phyloP scores from a whole-genome alignment of 148 eudicot species.

The Diospyros kaki region DNA sequence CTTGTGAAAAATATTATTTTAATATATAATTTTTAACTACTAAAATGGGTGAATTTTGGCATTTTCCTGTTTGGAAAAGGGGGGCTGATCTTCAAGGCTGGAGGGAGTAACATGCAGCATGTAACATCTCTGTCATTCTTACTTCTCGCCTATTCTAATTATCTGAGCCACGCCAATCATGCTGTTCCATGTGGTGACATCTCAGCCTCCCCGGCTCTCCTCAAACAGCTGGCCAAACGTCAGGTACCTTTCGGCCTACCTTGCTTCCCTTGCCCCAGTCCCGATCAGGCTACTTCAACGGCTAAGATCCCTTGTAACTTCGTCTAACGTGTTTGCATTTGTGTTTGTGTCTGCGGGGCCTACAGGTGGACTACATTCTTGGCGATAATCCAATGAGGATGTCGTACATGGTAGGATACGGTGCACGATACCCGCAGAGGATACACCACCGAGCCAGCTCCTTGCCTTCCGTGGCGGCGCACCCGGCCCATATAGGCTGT shows the following conservation, averaged over 20 bases:
- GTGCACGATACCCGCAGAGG: constrained; percentile 67
- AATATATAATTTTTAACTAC: too few relatives aligned
- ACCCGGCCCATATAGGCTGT: constrained; percentile 74
- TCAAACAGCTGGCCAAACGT: constrained; percentile 69
- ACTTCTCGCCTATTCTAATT: constrained; percentile 79
- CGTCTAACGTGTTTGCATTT: neutral
- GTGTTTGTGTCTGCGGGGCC: neutral
- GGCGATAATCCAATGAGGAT: constrained; percentile 85
- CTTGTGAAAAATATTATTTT: too few relatives aligned
- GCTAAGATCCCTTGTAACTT: neutral
- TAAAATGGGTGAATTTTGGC: neutral
- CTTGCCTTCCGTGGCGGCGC: constrained; percentile 60
- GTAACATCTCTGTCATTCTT: constrained; percentile 90
- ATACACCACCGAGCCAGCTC: constrained; percentile 92
- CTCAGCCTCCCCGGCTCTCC: constrained; percentile 64
- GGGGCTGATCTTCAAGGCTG: constrained; percentile 82
- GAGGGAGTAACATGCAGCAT: constrained; percentile 99
- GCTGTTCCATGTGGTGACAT: constrained; percentile 77
- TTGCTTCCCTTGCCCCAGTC: neutral
- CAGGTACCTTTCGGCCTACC: constrained; percentile 47
- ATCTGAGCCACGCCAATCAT: constrained; percentile 87
- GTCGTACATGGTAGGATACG: constrained; percentile 99
- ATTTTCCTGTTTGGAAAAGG: constrained; percentile 29
- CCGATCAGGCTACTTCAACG: constrained; percentile 2
- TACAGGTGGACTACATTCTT: constrained; percentile 88